Base-by-base conservation (phyloP, 306 rosid species). In the Lupinus albus region DNA sequence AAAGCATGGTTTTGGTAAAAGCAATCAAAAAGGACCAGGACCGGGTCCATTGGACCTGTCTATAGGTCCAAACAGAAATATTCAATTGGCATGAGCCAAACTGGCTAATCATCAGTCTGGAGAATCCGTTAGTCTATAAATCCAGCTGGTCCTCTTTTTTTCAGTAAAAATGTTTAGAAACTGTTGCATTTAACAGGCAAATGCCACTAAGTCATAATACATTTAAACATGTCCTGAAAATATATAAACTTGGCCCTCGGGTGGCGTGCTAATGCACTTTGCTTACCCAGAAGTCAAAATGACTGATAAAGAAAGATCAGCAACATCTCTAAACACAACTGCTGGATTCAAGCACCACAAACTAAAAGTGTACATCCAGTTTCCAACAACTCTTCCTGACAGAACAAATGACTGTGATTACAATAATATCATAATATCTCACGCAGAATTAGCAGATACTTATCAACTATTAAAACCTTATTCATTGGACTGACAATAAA, bases 341-440 rank as follows among this genome's bases (percentile, higher is more conserved):
- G 88, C 86, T 49, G 98, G 98, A 83, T 92, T 92, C 85, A 92
- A 76, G 87, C 98, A 92, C 98, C 98, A 92, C 81, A 92, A 82
- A 79, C 95, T 92, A 41, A 92, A 80, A 45, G 91, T 79, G 76
- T 75, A 77, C n/a, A 84, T 87, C 98, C 98, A 92, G 21, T 79
- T 83, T 56, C 84, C 93, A 70, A 11, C 61, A 74, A 70, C 74
- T 71, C 83, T 84, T 74, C 95, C 98, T 92, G 89, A 49, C 65
- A 79, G 63, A 15, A 72, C 51, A 68, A 79, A 60, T 25, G 52
- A 75, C 63, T 10, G 7, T 46, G 7, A 35, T 62, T 44, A 67
- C 51, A 73, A 48, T n/a, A 54, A 18, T 35, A 58, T 80, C 64
- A 47, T 55, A 55, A 56, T 32, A 60, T 42, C 30, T n/a, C 60